A percentile compares a stretch with the other conserved stretches of the same genome.
Evolutionary conservation across 306 rosid species (phyloP).

Genomic region (Vicia sativa): DNA sequence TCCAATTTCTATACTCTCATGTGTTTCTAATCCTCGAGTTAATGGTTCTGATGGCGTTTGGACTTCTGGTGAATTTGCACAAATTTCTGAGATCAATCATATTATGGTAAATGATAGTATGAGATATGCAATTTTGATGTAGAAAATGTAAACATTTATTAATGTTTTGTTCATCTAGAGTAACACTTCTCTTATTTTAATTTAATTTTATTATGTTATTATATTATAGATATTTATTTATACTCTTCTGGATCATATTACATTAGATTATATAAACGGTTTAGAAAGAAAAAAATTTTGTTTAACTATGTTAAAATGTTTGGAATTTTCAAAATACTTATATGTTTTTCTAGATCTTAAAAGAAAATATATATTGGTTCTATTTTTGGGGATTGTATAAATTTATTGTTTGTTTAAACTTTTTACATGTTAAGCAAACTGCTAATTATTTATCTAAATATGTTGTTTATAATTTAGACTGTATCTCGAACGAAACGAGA

Average conservation of each 20-base stretch:
- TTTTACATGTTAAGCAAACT: too few species aligned
- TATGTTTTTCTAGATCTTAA: too few species aligned
- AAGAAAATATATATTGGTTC: too few species aligned
- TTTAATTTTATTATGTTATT: not conserved
- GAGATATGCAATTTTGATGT: slow-evolving; percentile 91
- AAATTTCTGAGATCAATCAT: slow-evolving; percentile 75
- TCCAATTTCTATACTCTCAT: slow-evolving; percentile 68
- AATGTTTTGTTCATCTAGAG: slow-evolving; percentile 8
- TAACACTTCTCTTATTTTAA: not conserved
- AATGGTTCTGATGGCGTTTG: slow-evolving; percentile 70
- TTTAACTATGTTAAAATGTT: too few species aligned
- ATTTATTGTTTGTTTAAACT: too few species aligned
- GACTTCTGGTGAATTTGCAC: slow-evolving; percentile 62
- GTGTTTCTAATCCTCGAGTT: slow-evolving; percentile 64
- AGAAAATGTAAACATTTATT: slow-evolving; percentile 13
- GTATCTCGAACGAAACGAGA: too few species aligned
- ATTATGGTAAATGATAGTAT: slow-evolving; percentile 84
- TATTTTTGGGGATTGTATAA: too few species aligned
- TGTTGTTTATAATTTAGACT: too few species aligned
- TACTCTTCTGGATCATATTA: not conserved
- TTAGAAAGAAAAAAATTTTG: too few species aligned
- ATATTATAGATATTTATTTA: not conserved
- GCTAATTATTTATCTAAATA: too few species aligned
- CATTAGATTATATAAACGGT: too few species aligned
- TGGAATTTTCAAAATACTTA: too few species aligned